Evolutionary conservation across 306 rosid genomes (phyloP).

Genomic region (Vigna unguiculata): DNA sequence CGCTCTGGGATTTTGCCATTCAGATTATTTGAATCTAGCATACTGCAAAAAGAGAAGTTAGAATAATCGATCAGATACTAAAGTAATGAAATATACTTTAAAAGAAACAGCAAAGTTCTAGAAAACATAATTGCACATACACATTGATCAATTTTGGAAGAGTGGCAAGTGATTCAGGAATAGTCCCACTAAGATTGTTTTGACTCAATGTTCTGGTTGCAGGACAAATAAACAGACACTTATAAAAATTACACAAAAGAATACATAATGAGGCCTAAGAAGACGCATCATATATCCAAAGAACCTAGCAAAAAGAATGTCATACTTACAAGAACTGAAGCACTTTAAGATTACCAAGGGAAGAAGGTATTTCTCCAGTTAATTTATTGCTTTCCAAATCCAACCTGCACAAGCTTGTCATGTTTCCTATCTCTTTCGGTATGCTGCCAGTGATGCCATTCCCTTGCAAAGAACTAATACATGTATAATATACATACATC

Average conservation of each 20-base stretch:
- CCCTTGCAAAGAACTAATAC: conserved; percentile 78
- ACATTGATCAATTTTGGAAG: conserved; percentile 67
- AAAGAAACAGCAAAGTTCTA: conserved; percentile 27
- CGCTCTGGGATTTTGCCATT: conserved; percentile 77
- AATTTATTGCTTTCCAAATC: conserved; percentile 82
- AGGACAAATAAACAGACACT: conserved; percentile 32
- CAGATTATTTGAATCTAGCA: conserved; percentile 77
- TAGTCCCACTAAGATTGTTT: conserved; percentile 75
- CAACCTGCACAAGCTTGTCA: conserved; percentile 72
- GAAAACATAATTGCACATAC: conserved; percentile 64
- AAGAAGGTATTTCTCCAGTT: conserved; percentile 81
- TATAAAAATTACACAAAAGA: conserved; percentile 40
- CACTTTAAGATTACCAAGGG: conserved; percentile 76
- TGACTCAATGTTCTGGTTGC: conserved; percentile 81
- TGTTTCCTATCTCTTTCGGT: conserved; percentile 82
- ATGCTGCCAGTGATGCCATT: conserved; percentile 79
- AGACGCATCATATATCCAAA: conserved; percentile 8
- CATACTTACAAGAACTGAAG: conserved; percentile 93
- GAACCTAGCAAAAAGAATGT: conserved; percentile 32
- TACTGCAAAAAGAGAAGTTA: conserved; percentile 65
- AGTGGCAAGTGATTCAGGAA: conserved; percentile 80
- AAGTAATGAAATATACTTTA: conserved; percentile 21
- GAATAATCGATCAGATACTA: conserved; percentile 49
- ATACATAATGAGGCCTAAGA: conserved; percentile 31
- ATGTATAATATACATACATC: conserved; percentile 37